Evolutionary conservation across 768 basidiomycete species (phyloP), one percentile per base, ranked within the genome.

Genomic region (Glaciozyma antarctica): DNA sequence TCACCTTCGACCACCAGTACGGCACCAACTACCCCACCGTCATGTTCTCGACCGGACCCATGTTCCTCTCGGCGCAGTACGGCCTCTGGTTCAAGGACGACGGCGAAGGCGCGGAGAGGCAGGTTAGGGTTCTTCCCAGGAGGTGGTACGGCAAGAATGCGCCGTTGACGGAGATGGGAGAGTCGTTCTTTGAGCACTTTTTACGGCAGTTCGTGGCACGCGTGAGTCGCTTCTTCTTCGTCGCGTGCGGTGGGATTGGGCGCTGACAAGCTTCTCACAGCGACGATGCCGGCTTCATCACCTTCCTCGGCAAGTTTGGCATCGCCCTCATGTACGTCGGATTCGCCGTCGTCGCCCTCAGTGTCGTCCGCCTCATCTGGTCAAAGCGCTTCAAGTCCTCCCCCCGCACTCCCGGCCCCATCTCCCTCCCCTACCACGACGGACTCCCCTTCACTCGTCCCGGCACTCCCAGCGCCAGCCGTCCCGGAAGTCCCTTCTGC

Each of bases 41-140:
- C 80, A 99, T 99, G 95, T 99, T 99, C 78, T 91, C 91, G 60
- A 99, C 95, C 0, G 94, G 94, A 1, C 95, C 95, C 73, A 99
- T 99, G 95, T 99, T 97, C 78, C 79, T 99, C 17, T 97, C 93
- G 0, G 85, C 87, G 4, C 90, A 95, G 75, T 94, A 94, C 76
- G 88, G 90, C 49, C 81, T 93, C 59, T 98, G 88, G 77, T 73
- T 76, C n/a, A 65, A 68, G 58, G 66, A 71, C 21, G 51, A 62
- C 24, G 28, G 63, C 67, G 45, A 26, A 5, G 61, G 60, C 24
- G 41, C 45, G 56, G 69, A 66, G 47, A 60, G 69, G 16, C 69
- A 70, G 44, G 82, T 99, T 15, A 88, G 94, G 65, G 85, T 99
- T 65, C 80, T 98, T 6, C 92, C 95, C n/a, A 93, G 91, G 78